Percentiles rank a stretch among this genome's conserved stretches.
These are phyloP conservation scores for Isabelozyma pseudorhagii DNA, from an alignment of 805 yeast species.

Conservation along the genomic window DNA sequence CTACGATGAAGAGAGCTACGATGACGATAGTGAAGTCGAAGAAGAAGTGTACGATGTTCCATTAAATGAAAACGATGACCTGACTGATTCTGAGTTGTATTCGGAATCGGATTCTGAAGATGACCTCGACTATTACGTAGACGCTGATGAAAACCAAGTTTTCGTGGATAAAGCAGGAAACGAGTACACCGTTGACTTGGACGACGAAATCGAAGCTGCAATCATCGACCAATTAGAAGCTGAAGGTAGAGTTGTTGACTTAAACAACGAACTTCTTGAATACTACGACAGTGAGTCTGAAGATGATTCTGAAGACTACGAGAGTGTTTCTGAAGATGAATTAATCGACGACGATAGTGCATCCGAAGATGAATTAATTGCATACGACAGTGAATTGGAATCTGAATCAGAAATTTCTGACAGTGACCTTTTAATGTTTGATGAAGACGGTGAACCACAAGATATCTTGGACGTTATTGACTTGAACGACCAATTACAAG, in stretches of 20 bases:
- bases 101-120: slow-evolving; percentile 6
- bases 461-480: slow-evolving; percentile 33
- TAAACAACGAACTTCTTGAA: slow-evolving; percentile 28
- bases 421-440: slow-evolving; percentile 9
- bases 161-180: not conserved
- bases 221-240: slow-evolving; percentile 20
- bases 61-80: not conserved
- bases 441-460: slow-evolving; percentile 22
- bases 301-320: slow-evolving; percentile 1
- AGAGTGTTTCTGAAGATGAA: slow-evolving; percentile 14
- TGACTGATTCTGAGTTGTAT: slow-evolving; percentile 3
- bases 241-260: slow-evolving; percentile 22
- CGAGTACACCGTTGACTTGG: slow-evolving; percentile 17
- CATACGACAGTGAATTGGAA: slow-evolving; percentile 1
- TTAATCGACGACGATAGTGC: slow-evolving; percentile 6
- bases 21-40: slow-evolving; percentile 9
- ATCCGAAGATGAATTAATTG: slow-evolving; percentile 11
- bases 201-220: slow-evolving; percentile 34
- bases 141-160: slow-evolving; percentile 12
- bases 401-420: slow-evolving; percentile 5
- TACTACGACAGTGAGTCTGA: slow-evolving; percentile 21
- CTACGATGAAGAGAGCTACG: slow-evolving; percentile 6
- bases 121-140: slow-evolving; percentile 7
- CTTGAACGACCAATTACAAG: slow-evolving; percentile 38
- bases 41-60: slow-evolving; percentile 3